Evolutionary conservation across 371 early-diverging fungal genomes (phyloP).

Genomic region (Dentiscutata heterogama): DNA sequence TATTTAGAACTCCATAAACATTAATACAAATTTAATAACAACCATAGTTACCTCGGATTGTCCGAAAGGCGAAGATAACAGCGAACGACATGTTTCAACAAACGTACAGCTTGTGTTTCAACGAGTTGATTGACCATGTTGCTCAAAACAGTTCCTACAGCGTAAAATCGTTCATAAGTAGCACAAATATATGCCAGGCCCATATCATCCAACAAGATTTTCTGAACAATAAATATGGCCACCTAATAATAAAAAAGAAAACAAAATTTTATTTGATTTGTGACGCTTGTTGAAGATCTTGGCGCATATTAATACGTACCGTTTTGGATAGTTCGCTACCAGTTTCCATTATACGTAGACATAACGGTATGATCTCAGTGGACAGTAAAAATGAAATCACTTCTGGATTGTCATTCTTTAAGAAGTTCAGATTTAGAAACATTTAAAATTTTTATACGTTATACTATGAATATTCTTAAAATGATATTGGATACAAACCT

Average conservation of each 20-base stretch:
- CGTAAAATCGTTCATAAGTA: slow-evolving; percentile 97
- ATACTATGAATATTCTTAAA: not conserved
- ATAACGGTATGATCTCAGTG: slow-evolving; percentile 98
- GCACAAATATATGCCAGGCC: slow-evolving; percentile 98
- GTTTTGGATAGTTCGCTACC: slow-evolving; percentile 97
- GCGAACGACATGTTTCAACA: slow-evolving; percentile 95
- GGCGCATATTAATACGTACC: slow-evolving; percentile 56
- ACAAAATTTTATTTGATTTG: not conserved
- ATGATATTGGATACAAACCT: slow-evolving; percentile 62
- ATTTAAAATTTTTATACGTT: not conserved
- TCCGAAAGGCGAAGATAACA: slow-evolving; percentile 96
- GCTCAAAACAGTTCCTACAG: slow-evolving; percentile 95
- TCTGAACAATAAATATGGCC: slow-evolving; percentile 98
- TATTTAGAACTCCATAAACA: not conserved
- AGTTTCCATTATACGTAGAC: slow-evolving; percentile 98
- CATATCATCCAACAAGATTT: slow-evolving; percentile 94
- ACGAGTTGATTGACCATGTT: slow-evolving; percentile 95
- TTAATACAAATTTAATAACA: not conserved
- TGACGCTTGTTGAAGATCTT: not conserved
- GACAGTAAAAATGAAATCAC: slow-evolving; percentile 95
- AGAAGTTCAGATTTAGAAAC: not conserved
- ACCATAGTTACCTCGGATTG: slow-evolving; percentile 75
- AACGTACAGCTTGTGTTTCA: slow-evolving; percentile 83
- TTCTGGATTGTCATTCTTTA: slow-evolving; percentile 92
- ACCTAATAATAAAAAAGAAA: slow-evolving; percentile 54